Evolutionary conservation across 2,329 filamentous ascomycete genomes (phyloP).

Genomic region (Pezicula neosporulosa): DNA sequence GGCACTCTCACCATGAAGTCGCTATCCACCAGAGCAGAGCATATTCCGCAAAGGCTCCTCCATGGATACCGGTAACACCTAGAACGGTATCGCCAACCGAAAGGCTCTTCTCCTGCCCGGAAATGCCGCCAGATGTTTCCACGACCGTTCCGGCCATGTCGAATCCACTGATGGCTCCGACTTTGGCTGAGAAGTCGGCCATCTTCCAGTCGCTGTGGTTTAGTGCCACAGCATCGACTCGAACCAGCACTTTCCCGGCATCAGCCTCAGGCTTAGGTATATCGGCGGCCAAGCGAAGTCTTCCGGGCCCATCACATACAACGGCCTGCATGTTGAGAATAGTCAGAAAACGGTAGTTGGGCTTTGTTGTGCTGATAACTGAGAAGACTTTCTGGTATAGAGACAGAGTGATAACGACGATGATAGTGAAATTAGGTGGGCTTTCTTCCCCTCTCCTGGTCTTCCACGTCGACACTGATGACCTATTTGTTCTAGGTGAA

Average conservation of each 20-base stretch:
- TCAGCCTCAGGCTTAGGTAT: neutral
- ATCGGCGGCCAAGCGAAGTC: neutral
- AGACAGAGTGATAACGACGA: too few relatives aligned
- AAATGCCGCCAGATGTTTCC: neutral
- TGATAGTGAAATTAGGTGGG: too few relatives aligned
- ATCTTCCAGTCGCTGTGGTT: neutral
- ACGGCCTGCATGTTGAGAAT: neutral
- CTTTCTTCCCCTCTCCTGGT: too few relatives aligned
- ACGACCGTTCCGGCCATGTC: neutral
- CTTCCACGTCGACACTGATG: too few relatives aligned
- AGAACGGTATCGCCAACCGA: neutral
- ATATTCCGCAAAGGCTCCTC: neutral
- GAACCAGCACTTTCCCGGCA: neutral
- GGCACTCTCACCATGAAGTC: neutral
- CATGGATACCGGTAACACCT: neutral
- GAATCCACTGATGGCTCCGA: neutral
- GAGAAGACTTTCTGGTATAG: too few relatives aligned
- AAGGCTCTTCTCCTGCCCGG: neutral
- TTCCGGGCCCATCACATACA: neutral
- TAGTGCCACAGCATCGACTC: neutral
- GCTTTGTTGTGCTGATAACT: slow-evolving; percentile 4
- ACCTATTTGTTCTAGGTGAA: too few relatives aligned
- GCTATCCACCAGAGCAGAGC: neutral
- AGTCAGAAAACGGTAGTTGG: neutral
- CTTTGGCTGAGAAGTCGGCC: neutral